Conservation (phyloP, 2,329 filamentous ascomycete genomes). For the Hypoxylon sp. region DNA sequence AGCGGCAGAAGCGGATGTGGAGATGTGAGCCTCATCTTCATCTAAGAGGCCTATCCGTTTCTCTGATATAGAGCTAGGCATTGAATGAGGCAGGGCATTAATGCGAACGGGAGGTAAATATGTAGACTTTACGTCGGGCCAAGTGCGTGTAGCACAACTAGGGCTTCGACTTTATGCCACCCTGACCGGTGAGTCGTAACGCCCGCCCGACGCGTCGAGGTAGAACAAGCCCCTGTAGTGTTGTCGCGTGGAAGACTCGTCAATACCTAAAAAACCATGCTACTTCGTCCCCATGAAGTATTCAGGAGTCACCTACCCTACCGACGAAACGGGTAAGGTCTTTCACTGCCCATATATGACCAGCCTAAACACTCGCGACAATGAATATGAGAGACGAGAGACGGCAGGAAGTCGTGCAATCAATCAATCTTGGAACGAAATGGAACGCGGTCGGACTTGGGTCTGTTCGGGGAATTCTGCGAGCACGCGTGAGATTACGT, state of each 20-base stretch:
- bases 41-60: conserved; percentile 35
- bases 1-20: conserved; percentile 30
- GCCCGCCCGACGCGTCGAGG: conserved; percentile 8
- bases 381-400: conserved; percentile 6
- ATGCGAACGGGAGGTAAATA: conserved; percentile 12
- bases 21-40: conserved; percentile 33
- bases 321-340: neutral
- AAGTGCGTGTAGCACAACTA: conserved; percentile 30
- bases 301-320: conserved; percentile 9
- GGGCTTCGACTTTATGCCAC: conserved; percentile 25
- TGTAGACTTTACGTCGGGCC: conserved; percentile 15
- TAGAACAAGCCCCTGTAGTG: conserved; percentile 1
- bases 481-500: conserved; percentile 20
- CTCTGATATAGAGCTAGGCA: conserved; percentile 38
- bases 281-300: conserved; percentile 13
- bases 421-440: conserved; percentile 6
- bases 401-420: conserved; percentile 6
- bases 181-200: conserved; percentile 19
- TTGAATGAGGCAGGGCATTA: conserved; percentile 32
- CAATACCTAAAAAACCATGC: conserved; percentile 14
- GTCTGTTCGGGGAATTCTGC: conserved; percentile 15
- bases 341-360: conserved; percentile 12
- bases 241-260: conserved; percentile 6
- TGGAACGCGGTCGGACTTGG: conserved; percentile 24
- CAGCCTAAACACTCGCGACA: neutral